Base-by-base conservation (phyloP, 2,329 filamentous ascomycete genomes). In the Conoideocrella luteorostrata region DNA sequence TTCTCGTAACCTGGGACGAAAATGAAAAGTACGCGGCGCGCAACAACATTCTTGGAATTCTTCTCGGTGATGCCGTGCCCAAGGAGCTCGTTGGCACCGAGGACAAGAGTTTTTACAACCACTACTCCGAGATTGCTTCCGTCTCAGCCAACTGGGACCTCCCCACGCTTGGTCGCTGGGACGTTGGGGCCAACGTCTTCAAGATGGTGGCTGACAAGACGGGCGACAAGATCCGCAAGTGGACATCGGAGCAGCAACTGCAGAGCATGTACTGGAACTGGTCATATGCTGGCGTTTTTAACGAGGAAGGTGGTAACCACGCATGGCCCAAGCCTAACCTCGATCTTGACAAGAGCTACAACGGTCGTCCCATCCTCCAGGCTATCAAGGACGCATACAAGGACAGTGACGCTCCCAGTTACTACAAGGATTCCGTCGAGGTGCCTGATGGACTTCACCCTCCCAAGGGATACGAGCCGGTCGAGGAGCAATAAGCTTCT, bases 1-100 rank as follows among this genome's bases (percentile, higher is more conserved):
- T 93, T 9, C 68, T 91, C 5, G 63, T 93, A 47, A 90, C 81
- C 9, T 93, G 88, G 56, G 88, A 93, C 51, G 88, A 93, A 67
- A 86, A 82, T 60, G 77, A 83, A 54, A 80, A 75, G 9, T 88
- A 89, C 64, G 62, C 70, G 5, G 65, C 70, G 21, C 74, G 77
- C 53, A 93, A 93, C 72, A 72, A 72, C 32, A 75, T 93, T 41
- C 76, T 87, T 47, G 77, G 70, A 49, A 73, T 93, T 51, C 74
- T 93, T 0, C 67, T 93, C 3, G 88, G 87, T 13, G 86, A 86
- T 46, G 82, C 80, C n/a, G 64, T 94, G 2, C 84, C 85, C 10
- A 41, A 68, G 4, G 41, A 74, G n/a, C 72, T 85, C 1, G 66
- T 79, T 33, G 84, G 84, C 44, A 88, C 84, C 20, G 78, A 70